Base-by-base conservation (phyloP, 2,329 filamentous ascomycete genomes). In the Hypomyces perniciosus region DNA sequence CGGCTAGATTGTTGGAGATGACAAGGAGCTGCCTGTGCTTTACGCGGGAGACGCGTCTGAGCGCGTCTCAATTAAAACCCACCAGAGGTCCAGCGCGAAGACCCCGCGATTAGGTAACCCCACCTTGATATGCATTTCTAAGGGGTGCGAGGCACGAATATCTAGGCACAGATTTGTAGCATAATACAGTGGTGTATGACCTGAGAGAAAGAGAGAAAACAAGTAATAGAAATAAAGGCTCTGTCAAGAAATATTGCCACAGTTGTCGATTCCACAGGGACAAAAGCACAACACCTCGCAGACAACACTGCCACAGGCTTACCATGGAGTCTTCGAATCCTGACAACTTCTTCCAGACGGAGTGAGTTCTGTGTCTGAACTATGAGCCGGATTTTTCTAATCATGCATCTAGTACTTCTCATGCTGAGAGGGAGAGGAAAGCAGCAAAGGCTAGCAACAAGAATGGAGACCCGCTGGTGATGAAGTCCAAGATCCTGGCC, bases 281-380 rank as follows among this genome's bases (percentile, higher is more conserved):
- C 20, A 20, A 20, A 20, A 20, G 20, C 20, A 20, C 20, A 20
- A 20, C 20, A 20, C 20, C 20, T 30, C 30, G 8, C 2, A 39
- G 26, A 37, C 10, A 41, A 27, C 26, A 8, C 39, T 2, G 26
- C 10, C 27, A 8, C 33, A 5, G 8, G 26, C 35, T 53, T 55
- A 85, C 81, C 75, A 86, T 87, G 67, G 79, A 82, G 56, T 86
- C 87, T 29, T 78, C 80, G 46, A 81, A 95, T 63, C 79, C 84
- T 46, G 84, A 86, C 30, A 83, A 93, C 64, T 97, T 95, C 74
- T 97, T 97, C 65, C 88, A 96, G 69, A 95, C 90, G 30, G 87
- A 91, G 89, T 93, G 72, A 70, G 84, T 67, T 27, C 64, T 62
- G 53, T 55, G 6, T 13, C 27, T n/a, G 38, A 31, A 46, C 33